phyloP scores from a whole-genome alignment of 345 rosid species.

The Citrus maxima region DNA sequence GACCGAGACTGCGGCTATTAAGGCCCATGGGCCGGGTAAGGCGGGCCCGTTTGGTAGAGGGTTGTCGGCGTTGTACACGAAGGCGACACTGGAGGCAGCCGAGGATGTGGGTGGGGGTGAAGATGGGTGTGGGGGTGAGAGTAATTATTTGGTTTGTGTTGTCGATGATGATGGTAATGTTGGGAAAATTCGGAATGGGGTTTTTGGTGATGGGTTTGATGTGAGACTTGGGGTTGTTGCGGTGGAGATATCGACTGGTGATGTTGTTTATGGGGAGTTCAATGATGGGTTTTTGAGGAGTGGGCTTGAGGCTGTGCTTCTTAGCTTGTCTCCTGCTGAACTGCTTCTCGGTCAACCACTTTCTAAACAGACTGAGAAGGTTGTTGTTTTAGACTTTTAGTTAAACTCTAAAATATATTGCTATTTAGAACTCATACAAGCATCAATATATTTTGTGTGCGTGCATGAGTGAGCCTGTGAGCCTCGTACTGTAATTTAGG shows the following conservation, averaged over 20 bases:
- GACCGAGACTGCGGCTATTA: slow-evolving; percentile 93
- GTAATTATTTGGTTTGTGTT: slow-evolving; percentile 75
- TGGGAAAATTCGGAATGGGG: slow-evolving; percentile 13
- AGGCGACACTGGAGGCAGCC: slow-evolving; percentile 90
- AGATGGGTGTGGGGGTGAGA: slow-evolving; percentile 64
- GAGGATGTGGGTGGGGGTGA: slow-evolving; percentile 68
- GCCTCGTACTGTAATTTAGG: not conserved
- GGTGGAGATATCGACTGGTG: slow-evolving; percentile 89
- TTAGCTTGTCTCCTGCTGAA: slow-evolving; percentile 87
- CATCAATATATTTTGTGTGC: not conserved
- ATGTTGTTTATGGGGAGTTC: slow-evolving; percentile 79
- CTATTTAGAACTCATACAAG: not conserved
- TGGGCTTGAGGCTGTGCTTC: slow-evolving; percentile 75
- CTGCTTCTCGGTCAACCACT: slow-evolving; percentile 69
- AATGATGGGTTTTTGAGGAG: slow-evolving; percentile 71
- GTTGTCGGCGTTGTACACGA: slow-evolving; percentile 77
- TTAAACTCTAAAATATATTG: not conserved
- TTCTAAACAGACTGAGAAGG: slow-evolving; percentile 84
- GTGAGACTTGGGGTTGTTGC: slow-evolving; percentile 76
- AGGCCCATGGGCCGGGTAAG: slow-evolving; percentile 65
- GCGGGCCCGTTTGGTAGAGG: slow-evolving; percentile 78
- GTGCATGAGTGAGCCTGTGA: not conserved
- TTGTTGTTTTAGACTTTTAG: slow-evolving; percentile 14
- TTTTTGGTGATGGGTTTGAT: slow-evolving; percentile 36
- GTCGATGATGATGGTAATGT: slow-evolving; percentile 48